Base-by-base conservation (phyloP, 768 basidiomycete genomes). In the Xerocomus potaroensis region DNA sequence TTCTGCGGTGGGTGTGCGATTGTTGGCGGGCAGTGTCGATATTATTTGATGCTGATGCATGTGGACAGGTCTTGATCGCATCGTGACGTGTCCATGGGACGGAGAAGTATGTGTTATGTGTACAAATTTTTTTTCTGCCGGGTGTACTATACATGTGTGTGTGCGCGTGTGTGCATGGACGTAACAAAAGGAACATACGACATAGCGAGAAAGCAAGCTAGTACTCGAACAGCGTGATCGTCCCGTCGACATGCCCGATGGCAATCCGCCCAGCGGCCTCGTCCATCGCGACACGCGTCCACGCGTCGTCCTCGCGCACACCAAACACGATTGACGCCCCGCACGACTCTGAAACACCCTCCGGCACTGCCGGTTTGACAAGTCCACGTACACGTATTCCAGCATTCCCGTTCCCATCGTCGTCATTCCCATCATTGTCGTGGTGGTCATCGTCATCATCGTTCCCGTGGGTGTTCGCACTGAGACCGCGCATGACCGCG, bases 1-100 rank as follows among this genome's bases (percentile, higher is more conserved):
- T 1, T 93, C 91, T 44, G 92, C 93, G 42, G 92, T 39, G 15
- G 0, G 51, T 30, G n/a, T n/a, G n/a, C n/a, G n/a, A n/a, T n/a
- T n/a, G n/a, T n/a, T n/a, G n/a, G n/a, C n/a, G n/a, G n/a, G n/a
- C n/a, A n/a, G n/a, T n/a, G n/a, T n/a, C n/a, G n/a, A n/a, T n/a
- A n/a, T n/a, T n/a, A n/a, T n/a, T n/a, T n/a, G n/a, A n/a, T n/a
- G n/a, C n/a, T n/a, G n/a, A n/a, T n/a, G n/a, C n/a, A n/a, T n/a
- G n/a, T n/a, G 15, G 11, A 9, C 21, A 82, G 80, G 78, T 80
- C 14, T 71, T 82, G 52, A 78, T 81, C 47, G 80, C 80, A 19
- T 73, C 58, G 4, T 60, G 55, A 59, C 18, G 4, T 5, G 26
- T 10, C 26, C 10, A n/a, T n/a, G n/a, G n/a, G 21, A 9, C 23